These are phyloP conservation scores for Diplocarpon rosae DNA, from an alignment of 2,329 filamentous ascomycete genomes.

Conservation along the genomic window DNA sequence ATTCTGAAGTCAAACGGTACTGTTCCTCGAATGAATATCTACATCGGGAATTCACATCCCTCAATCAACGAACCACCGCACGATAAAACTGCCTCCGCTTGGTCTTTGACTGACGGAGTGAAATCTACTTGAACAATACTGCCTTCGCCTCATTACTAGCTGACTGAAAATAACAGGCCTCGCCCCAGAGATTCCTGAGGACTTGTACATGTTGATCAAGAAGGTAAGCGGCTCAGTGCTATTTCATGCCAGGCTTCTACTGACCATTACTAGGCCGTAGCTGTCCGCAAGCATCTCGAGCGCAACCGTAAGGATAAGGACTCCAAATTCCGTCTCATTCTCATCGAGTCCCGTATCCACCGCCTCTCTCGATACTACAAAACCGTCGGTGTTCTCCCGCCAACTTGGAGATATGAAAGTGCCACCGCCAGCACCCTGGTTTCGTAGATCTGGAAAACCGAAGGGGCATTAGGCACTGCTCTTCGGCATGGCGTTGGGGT, in stretches of 20 bases:
- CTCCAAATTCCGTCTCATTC: conserved; percentile 99
- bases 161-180: conserved; percentile 89
- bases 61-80: conserved; percentile 16
- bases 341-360: conserved; percentile 99
- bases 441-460: conserved; percentile 48
- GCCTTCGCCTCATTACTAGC: conserved; percentile 83
- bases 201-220: conserved; percentile 99
- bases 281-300: conserved; percentile 99
- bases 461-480: conserved; percentile 2
- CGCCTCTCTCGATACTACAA: conserved; percentile 99
- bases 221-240: conserved; percentile 52
- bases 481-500: conserved; percentile 14
- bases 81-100: conserved; percentile 63
- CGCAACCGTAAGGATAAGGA: conserved; percentile 99
- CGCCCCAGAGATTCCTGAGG: conserved; percentile 96
- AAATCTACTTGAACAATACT: conserved; percentile 30
- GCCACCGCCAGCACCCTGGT: conserved; percentile 92
- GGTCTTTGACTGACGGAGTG: conserved; percentile 89
- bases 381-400: conserved; percentile 73
- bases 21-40: conserved; percentile 31
- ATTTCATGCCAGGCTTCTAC: neutral
- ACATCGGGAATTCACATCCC: conserved; percentile 25
- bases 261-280: conserved; percentile 53
- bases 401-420: conserved; percentile 98
- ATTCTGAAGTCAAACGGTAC: conserved; percentile 98